A percentile compares a stretch with the other conserved stretches of the same genome.
Evolutionary conservation across 192 early-diverging fungal genomes (phyloP).

Genomic region (Rhizoclosmatium globosum): DNA sequence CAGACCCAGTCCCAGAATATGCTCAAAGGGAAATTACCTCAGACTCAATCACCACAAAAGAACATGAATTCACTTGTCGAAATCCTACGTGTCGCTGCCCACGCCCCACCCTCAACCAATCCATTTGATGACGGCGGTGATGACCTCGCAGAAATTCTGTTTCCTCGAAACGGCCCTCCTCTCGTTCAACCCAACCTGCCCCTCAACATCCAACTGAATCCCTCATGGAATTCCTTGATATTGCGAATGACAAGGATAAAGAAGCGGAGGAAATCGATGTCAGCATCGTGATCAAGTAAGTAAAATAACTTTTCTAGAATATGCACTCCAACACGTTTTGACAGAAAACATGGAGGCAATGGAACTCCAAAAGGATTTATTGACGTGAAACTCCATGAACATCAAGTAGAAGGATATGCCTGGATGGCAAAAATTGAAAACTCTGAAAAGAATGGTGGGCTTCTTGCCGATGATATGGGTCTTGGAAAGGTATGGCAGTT

Average conservation of each 20-base stretch:
- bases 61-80: no score
- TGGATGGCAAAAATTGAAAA: constrained; percentile 36
- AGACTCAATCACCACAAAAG: no score
- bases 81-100: background rate
- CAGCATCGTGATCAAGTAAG: background rate
- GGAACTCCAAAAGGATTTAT: constrained; percentile 10
- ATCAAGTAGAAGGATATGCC: constrained; percentile 13
- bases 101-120: background rate
- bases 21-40: no score
- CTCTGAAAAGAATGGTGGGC: constrained; percentile 9
- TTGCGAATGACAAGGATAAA: background rate
- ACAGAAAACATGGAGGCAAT: constrained; percentile 2
- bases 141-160: background rate
- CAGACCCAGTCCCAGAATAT: no score
- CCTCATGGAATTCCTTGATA: background rate
- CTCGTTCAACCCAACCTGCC: background rate
- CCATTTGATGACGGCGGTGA: background rate
- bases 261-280: background rate
- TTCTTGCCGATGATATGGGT: constrained; percentile 38
- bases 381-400: constrained; percentile 9
- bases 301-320: background rate
- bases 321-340: background rate
- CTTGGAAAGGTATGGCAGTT: constrained; percentile 12
- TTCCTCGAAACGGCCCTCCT: background rate
- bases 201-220: background rate